Conservation (phyloP, 2,329 filamentous ascomycete genomes). For the Pezicula radicicola region DNA sequence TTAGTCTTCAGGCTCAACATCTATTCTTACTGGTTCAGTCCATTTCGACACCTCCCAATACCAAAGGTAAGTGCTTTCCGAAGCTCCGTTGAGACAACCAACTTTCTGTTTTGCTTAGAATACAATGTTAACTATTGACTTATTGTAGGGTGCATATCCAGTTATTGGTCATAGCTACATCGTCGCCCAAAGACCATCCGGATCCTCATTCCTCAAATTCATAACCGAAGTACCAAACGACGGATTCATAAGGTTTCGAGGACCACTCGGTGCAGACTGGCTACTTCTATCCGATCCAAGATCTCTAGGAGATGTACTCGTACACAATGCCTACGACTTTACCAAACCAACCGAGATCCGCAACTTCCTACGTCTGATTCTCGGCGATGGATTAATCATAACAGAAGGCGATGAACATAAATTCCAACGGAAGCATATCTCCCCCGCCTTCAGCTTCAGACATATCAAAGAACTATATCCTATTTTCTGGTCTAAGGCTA, state of each 20-base stretch:
- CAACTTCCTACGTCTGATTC: constrained; percentile 54
- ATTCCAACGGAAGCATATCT: constrained; percentile 71
- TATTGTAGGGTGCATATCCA: constrained; percentile 2
- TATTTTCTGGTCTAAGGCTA: constrained; percentile 75
- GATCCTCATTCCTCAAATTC: constrained; percentile 26
- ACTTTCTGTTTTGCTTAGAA: too few species aligned
- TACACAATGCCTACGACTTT: constrained; percentile 67
- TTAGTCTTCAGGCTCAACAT: constrained; percentile 13
- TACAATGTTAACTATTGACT: too few species aligned
- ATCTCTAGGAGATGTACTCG: constrained; percentile 64
- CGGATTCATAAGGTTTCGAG: constrained; percentile 64
- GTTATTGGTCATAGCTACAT: constrained; percentile 1
- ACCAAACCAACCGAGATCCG: constrained; percentile 55
- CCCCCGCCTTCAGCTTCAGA: constrained; percentile 77
- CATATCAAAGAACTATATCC: constrained; percentile 82
- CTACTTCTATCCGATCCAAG: constrained; percentile 57
- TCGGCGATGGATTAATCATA: constrained; percentile 66
- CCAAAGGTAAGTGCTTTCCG: constrained; percentile 12
- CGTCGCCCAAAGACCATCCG: constrained; percentile 10
- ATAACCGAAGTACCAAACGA: constrained; percentile 58
- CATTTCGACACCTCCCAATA: constrained; percentile 14
- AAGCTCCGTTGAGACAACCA: neutral
- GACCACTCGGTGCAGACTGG: constrained; percentile 57
- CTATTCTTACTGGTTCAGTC: constrained; percentile 18
- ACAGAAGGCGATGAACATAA: constrained; percentile 86